phyloP scores from a whole-genome alignment of 176 grass and related monocot genomes.

The Carex littledalei region DNA sequence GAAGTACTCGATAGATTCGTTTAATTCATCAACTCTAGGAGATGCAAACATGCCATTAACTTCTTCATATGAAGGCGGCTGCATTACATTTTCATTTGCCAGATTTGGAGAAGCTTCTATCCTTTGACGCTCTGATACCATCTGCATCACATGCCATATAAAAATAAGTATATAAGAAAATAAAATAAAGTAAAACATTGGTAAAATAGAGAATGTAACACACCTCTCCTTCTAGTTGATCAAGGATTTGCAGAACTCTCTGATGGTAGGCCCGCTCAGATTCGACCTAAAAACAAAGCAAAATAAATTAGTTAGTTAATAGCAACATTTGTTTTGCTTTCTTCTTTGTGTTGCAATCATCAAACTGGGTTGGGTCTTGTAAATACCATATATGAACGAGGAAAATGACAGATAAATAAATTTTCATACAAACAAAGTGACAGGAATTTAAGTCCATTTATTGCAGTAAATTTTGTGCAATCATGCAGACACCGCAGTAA shows the following conservation, averaged over 20 bases:
- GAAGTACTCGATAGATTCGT: conserved; percentile 64
- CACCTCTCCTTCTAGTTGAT: conserved; percentile 73
- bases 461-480: background rate
- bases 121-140: conserved; percentile 72
- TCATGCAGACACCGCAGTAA: background rate
- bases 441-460: background rate
- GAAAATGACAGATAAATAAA: background rate
- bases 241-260: conserved; percentile 74
- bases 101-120: conserved; percentile 57
- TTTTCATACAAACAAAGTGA: background rate
- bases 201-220: background rate
- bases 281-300: conserved; percentile 51
- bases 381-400: background rate
- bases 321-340: background rate
- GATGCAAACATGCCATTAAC: conserved; percentile 51
- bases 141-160: conserved; percentile 35
- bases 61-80: conserved; percentile 56
- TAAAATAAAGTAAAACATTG: background rate
- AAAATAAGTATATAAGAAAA: background rate
- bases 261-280: conserved; percentile 76
- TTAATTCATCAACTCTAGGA: conserved; percentile 40
- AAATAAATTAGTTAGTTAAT: conserved; percentile 3
- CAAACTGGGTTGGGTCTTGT: background rate
- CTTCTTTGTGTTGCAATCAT: background rate
- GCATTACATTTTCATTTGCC: conserved; percentile 46